Evolutionary conservation across 768 basidiomycete species (phyloP).

Genomic region (Mycena filopes): DNA sequence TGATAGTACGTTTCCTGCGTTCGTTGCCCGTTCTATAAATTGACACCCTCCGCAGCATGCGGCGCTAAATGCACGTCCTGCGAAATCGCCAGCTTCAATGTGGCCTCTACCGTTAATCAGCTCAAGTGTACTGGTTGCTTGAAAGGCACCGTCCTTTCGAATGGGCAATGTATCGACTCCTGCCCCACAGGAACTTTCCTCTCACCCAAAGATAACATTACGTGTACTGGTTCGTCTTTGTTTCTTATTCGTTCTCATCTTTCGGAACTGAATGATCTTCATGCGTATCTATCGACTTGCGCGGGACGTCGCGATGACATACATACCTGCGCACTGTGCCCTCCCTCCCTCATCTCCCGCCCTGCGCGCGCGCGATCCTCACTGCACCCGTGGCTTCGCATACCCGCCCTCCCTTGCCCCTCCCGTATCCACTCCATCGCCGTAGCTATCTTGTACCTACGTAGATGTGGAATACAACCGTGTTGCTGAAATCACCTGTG

Average conservation of each 20-base stretch:
- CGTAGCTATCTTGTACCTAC: too few species aligned
- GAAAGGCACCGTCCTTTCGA: constrained; percentile 77
- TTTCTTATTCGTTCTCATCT: constrained; percentile 16
- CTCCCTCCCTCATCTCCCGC: too few species aligned
- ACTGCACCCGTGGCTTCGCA: too few species aligned
- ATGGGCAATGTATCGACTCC: constrained; percentile 72
- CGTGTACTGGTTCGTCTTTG: constrained; percentile 71
- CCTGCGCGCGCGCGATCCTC: too few species aligned
- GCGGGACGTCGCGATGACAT: too few species aligned
- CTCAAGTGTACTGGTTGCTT: constrained; percentile 83
- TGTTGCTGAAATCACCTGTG: too few species aligned
- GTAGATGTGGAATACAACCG: too few species aligned
- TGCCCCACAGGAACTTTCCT: constrained; percentile 84
- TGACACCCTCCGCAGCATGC: constrained; percentile 62
- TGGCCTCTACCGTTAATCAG: constrained; percentile 71
- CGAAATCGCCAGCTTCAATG: constrained; percentile 75
- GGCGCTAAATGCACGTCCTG: constrained; percentile 86
- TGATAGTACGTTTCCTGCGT: constrained; percentile 67
- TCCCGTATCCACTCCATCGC: too few species aligned
- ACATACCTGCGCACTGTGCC: too few species aligned
- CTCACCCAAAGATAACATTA: constrained; percentile 75
- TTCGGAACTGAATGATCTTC: neutral
- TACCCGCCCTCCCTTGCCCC: too few species aligned
- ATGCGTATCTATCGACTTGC: too few species aligned
- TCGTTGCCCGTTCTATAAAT: constrained; percentile 2